These are phyloP conservation scores for Hebeloma cylindrosporum DNA, from an alignment of 768 basidiomycete genomes.

Conservation along the genomic window DNA sequence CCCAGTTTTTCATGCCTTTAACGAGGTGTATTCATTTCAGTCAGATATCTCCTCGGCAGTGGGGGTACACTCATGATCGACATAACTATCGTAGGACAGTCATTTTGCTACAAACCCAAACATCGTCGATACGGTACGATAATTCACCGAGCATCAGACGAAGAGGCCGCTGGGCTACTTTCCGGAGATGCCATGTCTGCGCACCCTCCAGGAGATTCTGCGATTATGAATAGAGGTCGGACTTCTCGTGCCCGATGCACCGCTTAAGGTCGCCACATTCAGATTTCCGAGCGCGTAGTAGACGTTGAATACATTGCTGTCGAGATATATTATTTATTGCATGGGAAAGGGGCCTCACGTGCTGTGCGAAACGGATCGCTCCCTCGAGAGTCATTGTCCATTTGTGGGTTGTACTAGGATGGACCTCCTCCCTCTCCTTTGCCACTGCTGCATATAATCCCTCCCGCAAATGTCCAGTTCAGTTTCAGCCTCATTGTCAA, in stretches of 20 bases:
- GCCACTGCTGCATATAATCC: conserved; percentile 1
- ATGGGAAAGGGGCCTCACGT: too few species aligned
- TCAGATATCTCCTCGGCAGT: conserved; percentile 87
- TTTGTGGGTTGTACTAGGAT: too few species aligned
- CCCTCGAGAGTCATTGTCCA: too few species aligned
- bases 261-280: conserved; percentile 10
- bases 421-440: not conserved
- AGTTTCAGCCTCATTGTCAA: conserved; percentile 22
- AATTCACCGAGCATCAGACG: conserved; percentile 32
- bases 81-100: conserved; percentile 85
- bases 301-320: conserved; percentile 3
- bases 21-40: conserved; percentile 1
- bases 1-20: not conserved
- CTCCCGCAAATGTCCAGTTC: conserved; percentile 17
- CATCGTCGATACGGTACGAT: conserved; percentile 36
- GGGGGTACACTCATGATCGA: conserved; percentile 94
- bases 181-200: conserved; percentile 39
- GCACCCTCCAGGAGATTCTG: conserved; percentile 28
- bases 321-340: too few species aligned
- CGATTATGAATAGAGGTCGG: conserved; percentile 39
- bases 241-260: conserved; percentile 32
- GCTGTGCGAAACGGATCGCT: too few species aligned
- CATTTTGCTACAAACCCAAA: conserved; percentile 67
- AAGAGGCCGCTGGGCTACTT: conserved; percentile 52
- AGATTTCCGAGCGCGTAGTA: conserved; percentile 5